Conservation (phyloP, 768 basidiomycete genomes). For the Candolleomyces eurysporus region DNA sequence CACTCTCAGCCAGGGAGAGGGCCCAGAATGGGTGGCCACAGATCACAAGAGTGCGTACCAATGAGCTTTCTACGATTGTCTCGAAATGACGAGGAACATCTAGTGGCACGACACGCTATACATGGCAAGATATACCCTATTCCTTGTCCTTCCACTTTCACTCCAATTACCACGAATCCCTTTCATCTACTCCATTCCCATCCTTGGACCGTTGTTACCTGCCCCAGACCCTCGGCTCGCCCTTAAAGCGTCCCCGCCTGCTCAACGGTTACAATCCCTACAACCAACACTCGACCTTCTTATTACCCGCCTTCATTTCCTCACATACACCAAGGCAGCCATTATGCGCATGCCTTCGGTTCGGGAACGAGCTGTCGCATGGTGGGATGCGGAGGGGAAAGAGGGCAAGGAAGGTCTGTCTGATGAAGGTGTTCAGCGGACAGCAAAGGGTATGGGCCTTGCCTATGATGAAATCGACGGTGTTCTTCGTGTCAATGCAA, state of each 20-base stretch:
- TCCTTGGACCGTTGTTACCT: constrained; percentile 25
- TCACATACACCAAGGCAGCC: constrained; percentile 57
- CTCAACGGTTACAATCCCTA: constrained; percentile 13
- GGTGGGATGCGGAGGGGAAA: constrained; percentile 56
- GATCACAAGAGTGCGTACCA: constrained; percentile 35
- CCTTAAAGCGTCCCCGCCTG: constrained; percentile 6
- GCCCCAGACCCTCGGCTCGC: constrained; percentile 23
- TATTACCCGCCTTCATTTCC: constrained; percentile 48
- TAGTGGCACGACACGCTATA: too few species aligned
- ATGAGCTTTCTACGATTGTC: background rate
- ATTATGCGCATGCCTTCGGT: constrained; percentile 51
- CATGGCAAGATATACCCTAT: constrained; percentile 26
- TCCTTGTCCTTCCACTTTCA: constrained; percentile 55
- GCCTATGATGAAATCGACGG: constrained; percentile 29
- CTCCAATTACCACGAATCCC: constrained; percentile 41
- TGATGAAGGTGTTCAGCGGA: constrained; percentile 45
- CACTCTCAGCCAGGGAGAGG: constrained; percentile 42
- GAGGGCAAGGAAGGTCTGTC: constrained; percentile 50
- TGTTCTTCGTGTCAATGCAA: constrained; percentile 9
- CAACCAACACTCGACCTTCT: constrained; percentile 31
- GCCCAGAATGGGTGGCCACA: constrained; percentile 26
- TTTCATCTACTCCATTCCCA: constrained; percentile 30
- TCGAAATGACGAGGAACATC: too few species aligned
- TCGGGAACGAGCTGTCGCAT: constrained; percentile 43
- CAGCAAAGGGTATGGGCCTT: constrained; percentile 45